Base-by-base conservation (phyloP, 768 basidiomycete genomes). In the Candolleomyces eurysporus region DNA sequence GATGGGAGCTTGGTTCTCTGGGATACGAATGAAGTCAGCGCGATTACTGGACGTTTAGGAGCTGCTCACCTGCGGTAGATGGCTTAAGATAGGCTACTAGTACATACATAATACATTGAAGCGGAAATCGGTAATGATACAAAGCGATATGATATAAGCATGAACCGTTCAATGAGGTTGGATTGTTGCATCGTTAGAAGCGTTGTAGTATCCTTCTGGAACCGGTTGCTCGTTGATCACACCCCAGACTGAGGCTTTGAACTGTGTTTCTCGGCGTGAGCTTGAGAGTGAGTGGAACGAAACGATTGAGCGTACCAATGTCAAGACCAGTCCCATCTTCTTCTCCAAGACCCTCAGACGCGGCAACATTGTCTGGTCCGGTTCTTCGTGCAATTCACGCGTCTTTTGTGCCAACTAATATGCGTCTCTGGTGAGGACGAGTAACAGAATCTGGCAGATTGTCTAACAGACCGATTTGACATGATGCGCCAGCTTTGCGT, bases 211-310 rank as follows among this genome's bases (percentile, higher is more conserved):
- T n/a, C 52, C 61, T 42, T 72, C 72, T 39, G 72, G 69, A 30
- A 74, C 72, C 21, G 84, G 82, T 67, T 91, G 89, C 67, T 92
- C 89, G 71, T 90, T 92, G 71, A 97, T 89, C 58, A 96, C 90
- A 14, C 90, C 92, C 94, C 94, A 96, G 0, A 96, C 94, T 11
- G 96, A 96, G 0, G 91, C 94, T 76, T 97, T 96, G 84, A 95
- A 98, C 93, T 95, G 66, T 32, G 56, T 26, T 39, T 52, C 3
- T 19, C 8, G 17, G 31, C 2, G 19, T 19, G n/a, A 55, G 22
- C 11, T 52, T 17, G 32, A 10, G 6, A 21, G 22, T n/a, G 21
- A 36, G 59, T 43, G 39, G 48, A 22, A 31, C 43, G 43, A 39
- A 48, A 19, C 50, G 5, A 17, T 32, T 17, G 32, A 7, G 21